Conservation (phyloP, 257 asterid genomes). For the Solanum pennellii region DNA sequence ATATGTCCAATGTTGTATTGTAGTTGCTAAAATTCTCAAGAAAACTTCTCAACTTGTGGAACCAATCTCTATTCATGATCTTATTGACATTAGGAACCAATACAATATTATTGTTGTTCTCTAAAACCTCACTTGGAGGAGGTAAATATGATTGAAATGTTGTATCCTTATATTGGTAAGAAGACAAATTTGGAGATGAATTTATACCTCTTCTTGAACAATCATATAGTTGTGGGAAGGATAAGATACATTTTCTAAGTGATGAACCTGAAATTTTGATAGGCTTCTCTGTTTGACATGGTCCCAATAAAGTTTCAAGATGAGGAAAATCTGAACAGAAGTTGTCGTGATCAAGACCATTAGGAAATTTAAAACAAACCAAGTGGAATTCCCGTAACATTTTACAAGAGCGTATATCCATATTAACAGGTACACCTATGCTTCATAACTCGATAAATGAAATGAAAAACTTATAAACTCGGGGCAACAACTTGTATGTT, state of each 20-base stretch:
- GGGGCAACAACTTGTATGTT: neutral
- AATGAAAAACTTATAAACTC: no score
- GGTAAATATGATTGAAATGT: neutral
- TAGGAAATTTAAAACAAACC: neutral
- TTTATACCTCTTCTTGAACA: neutral
- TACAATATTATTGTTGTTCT: neutral
- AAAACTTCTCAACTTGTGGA: neutral
- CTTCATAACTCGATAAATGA: no score
- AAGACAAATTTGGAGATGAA: neutral
- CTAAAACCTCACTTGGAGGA: neutral
- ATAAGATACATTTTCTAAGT: neutral
- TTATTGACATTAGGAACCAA: neutral
- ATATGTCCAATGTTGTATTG: neutral
- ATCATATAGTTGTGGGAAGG: neutral
- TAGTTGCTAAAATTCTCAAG: neutral
- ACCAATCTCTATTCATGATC: neutral
- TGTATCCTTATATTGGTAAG: neutral
- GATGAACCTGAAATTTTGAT: neutral
- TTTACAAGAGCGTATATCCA: neutral
- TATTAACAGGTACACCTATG: no score
- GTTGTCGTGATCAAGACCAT: neutral
- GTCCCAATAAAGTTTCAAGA: neutral
- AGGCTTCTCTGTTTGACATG: neutral
- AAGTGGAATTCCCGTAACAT: neutral
- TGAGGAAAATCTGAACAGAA: neutral